Evolutionary conservation across 495 filamentous ascomycete species (phyloP), one percentile per base, ranked within the genome.

Genomic region (Lentithecium fluviatile): DNA sequence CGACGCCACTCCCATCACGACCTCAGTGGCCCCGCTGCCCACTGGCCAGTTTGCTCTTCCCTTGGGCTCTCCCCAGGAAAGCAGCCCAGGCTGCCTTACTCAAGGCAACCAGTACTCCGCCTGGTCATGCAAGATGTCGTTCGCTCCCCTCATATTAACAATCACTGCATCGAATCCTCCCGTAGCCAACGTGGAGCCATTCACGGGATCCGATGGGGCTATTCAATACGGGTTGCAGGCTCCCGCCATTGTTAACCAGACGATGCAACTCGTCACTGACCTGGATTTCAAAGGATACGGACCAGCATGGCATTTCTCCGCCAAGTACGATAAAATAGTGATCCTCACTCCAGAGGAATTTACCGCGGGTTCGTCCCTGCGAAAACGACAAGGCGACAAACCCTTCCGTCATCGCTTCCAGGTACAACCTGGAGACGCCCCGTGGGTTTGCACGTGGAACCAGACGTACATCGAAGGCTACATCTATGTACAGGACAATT

Each of bases 371-470:
- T n/a, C 58, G 11, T 20, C n/a, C 32, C 23, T 57, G 42, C 53
- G 52, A 34, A 60, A 32, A 26, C 54, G 52, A 42, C 50, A 58
- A 37, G 26, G 52, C 21, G 45, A 45, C 10, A 53, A 51, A 21
- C 51, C 52, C 17, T 74, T 38, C 29, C 50, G 55, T 11, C 65
- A 63, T 40, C 66, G 66, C 26, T 58, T 60, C 45, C 63, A 79
- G 17, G 82, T 83, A 2, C 65, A 80, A 51, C 73, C 76, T 1
- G 84, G 85, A 0, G 86, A 92, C 36, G 83, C 80, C 51, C 86
- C 89, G 1, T 97, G 91, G 91, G 85, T 89, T 64, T 97, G 92
- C 71, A 87, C 80, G 68, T 97, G 90, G 90, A 91, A 93, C 59
- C 78, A 83, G 5, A 95, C 91, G 0, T 78, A 84, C 45, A 76